A percentile compares a stretch with the other conserved stretches of the same genome.
phyloP scores from a whole-genome alignment of 2,329 filamentous ascomycete genomes.

The Monosporascus sp. region DNA sequence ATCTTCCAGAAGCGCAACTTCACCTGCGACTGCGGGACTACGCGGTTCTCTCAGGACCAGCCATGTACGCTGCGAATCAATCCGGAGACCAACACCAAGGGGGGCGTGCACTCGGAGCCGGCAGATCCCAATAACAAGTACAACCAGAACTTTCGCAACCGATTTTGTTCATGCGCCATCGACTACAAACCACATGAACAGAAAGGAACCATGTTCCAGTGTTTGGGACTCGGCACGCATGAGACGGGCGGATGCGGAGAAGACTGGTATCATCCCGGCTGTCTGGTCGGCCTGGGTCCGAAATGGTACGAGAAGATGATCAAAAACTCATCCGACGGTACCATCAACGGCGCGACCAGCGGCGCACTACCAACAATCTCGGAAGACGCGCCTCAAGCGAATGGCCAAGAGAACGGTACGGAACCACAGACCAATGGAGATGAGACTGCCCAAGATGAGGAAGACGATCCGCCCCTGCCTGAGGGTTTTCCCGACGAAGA shows the following conservation, averaged over 20 bases:
- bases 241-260: constrained; percentile 89
- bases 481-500: constrained; percentile 86
- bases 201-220: constrained; percentile 98
- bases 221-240: constrained; percentile 72
- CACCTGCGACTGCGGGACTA: constrained; percentile 92
- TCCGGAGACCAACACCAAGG: constrained; percentile 66
- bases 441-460: constrained; percentile 35
- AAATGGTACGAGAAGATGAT: constrained; percentile 59
- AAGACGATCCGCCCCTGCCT: constrained; percentile 64
- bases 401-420: constrained; percentile 16
- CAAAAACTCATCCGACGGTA: constrained; percentile 24
- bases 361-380: constrained; percentile 42
- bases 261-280: constrained; percentile 97
- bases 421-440: constrained; percentile 14
- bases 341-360: constrained; percentile 1
- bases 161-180: constrained; percentile 84
- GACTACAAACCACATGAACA: constrained; percentile 85
- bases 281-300: constrained; percentile 73
- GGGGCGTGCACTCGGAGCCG: constrained; percentile 69
- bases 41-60: constrained; percentile 62
- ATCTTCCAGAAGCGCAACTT: constrained; percentile 95
- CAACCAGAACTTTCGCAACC: constrained; percentile 92
- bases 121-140: constrained; percentile 75
- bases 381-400: constrained; percentile 35
- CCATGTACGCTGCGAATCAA: constrained; percentile 73